Conservation (phyloP, 2,329 filamentous ascomycete species). For the Colletotrichum eremochloae region DNA sequence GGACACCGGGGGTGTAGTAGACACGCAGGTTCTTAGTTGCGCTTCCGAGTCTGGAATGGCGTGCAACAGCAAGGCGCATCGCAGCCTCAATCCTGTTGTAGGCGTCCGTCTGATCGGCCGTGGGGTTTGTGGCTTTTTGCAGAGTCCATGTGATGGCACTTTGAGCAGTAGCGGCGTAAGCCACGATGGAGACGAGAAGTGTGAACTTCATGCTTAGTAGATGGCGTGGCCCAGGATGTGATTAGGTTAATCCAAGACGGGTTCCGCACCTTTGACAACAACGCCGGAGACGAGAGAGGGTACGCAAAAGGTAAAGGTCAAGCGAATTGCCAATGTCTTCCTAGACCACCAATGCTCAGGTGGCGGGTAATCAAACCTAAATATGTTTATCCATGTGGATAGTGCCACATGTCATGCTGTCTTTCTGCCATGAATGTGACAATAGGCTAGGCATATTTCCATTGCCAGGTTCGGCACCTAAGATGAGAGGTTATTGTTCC, state of each 20-base stretch:
- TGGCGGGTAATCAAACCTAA: background rate
- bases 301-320: too few relatives aligned
- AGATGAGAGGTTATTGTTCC: background rate
- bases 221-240: too few relatives aligned
- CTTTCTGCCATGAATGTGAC: background rate
- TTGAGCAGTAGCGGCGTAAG: slow-evolving; percentile 51
- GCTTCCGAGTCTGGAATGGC: slow-evolving; percentile 53
- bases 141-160: slow-evolving; percentile 56
- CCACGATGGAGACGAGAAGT: slow-evolving; percentile 46
- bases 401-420: too few relatives aligned
- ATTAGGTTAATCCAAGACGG: background rate
- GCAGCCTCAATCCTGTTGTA: slow-evolving; percentile 58
- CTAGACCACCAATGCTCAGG: background rate
- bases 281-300: background rate
- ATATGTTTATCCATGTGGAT: background rate
- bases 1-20: slow-evolving; percentile 59
- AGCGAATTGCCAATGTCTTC: background rate
- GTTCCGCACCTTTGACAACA: background rate
- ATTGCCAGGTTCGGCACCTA: background rate
- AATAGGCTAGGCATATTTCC: background rate
- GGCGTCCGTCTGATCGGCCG: slow-evolving; percentile 58
- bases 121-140: slow-evolving; percentile 54
- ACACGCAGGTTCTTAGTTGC: slow-evolving; percentile 57
- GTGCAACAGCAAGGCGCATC: slow-evolving; percentile 56
- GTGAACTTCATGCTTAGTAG: slow-evolving; percentile 44